Evolutionary conservation across 495 filamentous ascomycete species (phyloP), one percentile per base, ranked within the genome.

Genomic region (Lophium mytilinum): DNA sequence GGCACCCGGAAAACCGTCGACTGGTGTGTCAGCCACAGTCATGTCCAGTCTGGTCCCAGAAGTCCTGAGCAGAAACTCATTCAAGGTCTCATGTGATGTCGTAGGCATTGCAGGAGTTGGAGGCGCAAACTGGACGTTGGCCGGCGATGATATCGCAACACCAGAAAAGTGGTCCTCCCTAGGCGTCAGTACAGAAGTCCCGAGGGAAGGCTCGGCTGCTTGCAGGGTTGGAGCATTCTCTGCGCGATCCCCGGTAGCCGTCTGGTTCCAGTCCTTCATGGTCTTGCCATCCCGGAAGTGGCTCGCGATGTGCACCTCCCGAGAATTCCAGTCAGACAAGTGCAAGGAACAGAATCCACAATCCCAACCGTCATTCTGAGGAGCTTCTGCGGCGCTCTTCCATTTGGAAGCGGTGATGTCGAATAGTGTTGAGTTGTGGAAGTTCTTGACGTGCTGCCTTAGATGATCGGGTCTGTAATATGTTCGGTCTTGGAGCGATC

Each of bases 381-480:
- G 33, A 11, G 40, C 50, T 8, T 43, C 45, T 8, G 52, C 52
- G 0, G 45, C 48, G 14, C 30, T 55, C 56, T 66, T 62, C 62
- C 58, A 65, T 33, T 55, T 47, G 24, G 47, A 36, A 37, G 53
- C 50, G 12, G 51, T 56, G 8, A 57, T 33, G 34, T 61, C 62
- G 17, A 55, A 57, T 1, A 65, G 52, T 3, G 43, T 52, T 3
- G 50, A 37, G 33, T 37, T 37, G 34, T 65, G 63, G 58, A 62
- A 58, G 41, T 65, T 61, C 47, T 54, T 58, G 21, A 62, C 59
- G 30, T 65, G 63, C 50, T 65, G 63, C 10, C 58, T 37, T 7
- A 65, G 56, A n/a, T 65, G 58, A 46, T 65, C 63, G 8, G 58
- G 58, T 1, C 63, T 50, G 40, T 43, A 56, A 51, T 56, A 65